A percentile compares a stretch with the other conserved stretches of the same genome.
phyloP scores from a whole-genome alignment of 164 flowering plant species.

The Hamamelis virginiana region DNA sequence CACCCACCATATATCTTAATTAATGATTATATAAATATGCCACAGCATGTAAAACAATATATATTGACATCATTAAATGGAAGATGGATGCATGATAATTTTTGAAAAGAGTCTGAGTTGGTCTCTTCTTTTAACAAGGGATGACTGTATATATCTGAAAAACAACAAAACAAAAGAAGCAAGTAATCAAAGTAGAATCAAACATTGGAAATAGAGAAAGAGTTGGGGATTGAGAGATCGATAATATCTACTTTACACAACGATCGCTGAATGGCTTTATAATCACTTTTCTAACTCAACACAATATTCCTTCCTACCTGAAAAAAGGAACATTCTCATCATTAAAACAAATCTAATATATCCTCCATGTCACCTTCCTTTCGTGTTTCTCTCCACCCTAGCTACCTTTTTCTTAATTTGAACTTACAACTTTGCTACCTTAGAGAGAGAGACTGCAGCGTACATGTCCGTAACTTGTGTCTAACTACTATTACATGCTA shows the following conservation, averaged over 20 bases:
- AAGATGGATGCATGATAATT: too few species aligned
- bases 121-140: conserved; percentile 33
- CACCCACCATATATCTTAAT: too few species aligned
- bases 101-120: too few species aligned
- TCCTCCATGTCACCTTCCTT: neutral
- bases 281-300: conserved; percentile 21
- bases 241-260: conserved; percentile 18
- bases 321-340: conserved; percentile 1
- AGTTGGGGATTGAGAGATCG: conserved; percentile 20
- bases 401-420: neutral
- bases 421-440: neutral
- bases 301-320: conserved; percentile 22
- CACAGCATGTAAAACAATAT: too few species aligned
- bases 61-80: too few species aligned
- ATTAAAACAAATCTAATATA: neutral
- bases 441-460: neutral
- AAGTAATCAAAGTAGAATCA: conserved; percentile 18
- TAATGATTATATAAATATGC: too few species aligned
- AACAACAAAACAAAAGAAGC: conserved; percentile 14
- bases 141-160: conserved; percentile 14
- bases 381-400: neutral
- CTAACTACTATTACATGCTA: too few species aligned
- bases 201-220: conserved; percentile 36
- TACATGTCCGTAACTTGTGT: too few species aligned
- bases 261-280: conserved; percentile 27